Evolutionary conservation across 2,329 filamentous ascomycete genomes (phyloP).

Genomic region (Fusarium stilboides): DNA sequence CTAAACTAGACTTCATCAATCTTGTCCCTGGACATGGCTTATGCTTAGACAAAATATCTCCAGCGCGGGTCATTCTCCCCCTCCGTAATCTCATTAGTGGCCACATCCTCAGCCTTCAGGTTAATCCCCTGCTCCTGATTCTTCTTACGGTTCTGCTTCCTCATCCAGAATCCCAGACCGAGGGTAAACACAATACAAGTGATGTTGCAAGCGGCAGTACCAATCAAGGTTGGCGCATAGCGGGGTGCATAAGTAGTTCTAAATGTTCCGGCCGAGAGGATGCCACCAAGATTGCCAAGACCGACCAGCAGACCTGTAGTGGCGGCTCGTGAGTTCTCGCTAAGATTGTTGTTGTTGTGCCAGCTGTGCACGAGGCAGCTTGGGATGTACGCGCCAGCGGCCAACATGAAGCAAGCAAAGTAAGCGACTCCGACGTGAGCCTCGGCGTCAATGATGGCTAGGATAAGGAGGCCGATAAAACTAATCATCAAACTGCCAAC

Average conservation of each 20-base stretch:
- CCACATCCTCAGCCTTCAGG: conserved; percentile 3
- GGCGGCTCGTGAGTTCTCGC: conserved; percentile 63
- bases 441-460: conserved; percentile 7
- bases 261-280: conserved; percentile 63
- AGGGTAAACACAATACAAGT: conserved; percentile 41
- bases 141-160: conserved; percentile 4
- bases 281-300: conserved; percentile 64
- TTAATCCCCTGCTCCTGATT: conserved; percentile 9
- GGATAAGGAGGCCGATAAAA: background rate
- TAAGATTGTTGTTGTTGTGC: conserved; percentile 68
- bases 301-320: conserved; percentile 64
- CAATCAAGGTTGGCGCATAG: conserved; percentile 63
- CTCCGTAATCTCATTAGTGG: conserved; percentile 2
- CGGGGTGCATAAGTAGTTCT: conserved; percentile 63
- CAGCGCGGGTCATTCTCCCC: conserved; percentile 4
- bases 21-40: too few species aligned
- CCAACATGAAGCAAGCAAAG: conserved; percentile 66
- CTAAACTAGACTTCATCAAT: too few species aligned
- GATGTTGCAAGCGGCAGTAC: conserved; percentile 55
- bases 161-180: conserved; percentile 27
- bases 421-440: conserved; percentile 59
- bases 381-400: conserved; percentile 62
- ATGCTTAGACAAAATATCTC: background rate
- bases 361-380: conserved; percentile 64
- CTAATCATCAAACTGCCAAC: background rate